Evolutionary conservation across 192 early-diverging fungal species (phyloP), one percentile per base, ranked within the genome.

Genomic region (Backusella tarrabulga): DNA sequence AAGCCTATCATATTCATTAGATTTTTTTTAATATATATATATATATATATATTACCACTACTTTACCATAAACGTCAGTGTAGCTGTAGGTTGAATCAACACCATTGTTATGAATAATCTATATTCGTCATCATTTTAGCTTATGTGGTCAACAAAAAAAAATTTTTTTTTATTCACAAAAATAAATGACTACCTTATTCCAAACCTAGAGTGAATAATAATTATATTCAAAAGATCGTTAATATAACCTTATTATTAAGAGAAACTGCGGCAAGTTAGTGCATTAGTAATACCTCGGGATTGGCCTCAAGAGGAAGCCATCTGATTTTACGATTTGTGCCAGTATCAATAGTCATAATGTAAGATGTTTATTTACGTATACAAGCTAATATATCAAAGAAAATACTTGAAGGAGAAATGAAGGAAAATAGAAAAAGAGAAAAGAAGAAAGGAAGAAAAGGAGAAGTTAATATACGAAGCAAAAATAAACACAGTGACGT

Each of bases 241-340:
- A 23, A 63, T 63, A 36, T 63, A 15, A 12, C 34, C 19, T 68
- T 35, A 52, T 46, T 60, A 44, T 38, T 56, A 12, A 32, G 44
- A 68, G 63, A 63, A 63, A 63, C 26, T 63, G 26, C 11, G 23
- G 56, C 21, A 63, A 29, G 26, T 1, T 12, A 63, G 75, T 42
- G 72, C 8, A 68, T n/a, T 42, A 23, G 26, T 52, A 66, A 83
- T 78, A 94, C 93, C 34, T 95, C 90, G 42, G 96, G 96, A 72
- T 95, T 94, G 0, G 94, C 92, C 84, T 97, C 96, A 66, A 97
- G 90, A 6, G 96, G 95, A 12, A 95, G 76, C 96, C 96, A 97
- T 75, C 80, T 82, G 3, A 87, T 75, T 73, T 84, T 50, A 50
- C 46, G 46, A 19, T 50, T 87, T 21, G 79, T 50, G 9, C 26